These are phyloP conservation scores for Papiliotrema terrestris DNA, from an alignment of 1,284 basidiomycete species.

Conservation along the genomic window DNA sequence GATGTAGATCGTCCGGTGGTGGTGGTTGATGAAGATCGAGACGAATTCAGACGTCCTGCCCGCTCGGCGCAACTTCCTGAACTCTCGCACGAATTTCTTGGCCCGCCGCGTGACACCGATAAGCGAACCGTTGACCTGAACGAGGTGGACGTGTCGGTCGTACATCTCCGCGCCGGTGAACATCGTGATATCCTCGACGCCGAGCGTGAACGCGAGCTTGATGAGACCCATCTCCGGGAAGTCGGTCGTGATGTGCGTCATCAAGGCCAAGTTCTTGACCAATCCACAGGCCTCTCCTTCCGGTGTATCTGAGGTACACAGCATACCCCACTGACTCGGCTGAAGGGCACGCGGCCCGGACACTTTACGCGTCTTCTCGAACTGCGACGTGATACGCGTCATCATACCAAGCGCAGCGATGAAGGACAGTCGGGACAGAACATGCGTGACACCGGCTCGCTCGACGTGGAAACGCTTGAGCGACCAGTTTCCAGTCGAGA, in stretches of 20 bases:
- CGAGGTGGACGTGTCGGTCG: conserved; percentile 82
- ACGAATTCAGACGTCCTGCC: conserved; percentile 95
- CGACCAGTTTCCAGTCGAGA: conserved; percentile 99
- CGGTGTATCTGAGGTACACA: conserved; percentile 97
- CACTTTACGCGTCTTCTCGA: conserved; percentile 99
- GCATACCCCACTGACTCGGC: conserved; percentile 98
- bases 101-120: conserved; percentile 89
- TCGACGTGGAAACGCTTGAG: conserved; percentile 99
- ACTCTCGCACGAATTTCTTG: conserved; percentile 78
- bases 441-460: conserved; percentile 96
- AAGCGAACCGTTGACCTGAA: conserved; percentile 95
- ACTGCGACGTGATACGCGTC: conserved; percentile 98
- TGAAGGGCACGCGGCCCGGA: conserved; percentile 96
- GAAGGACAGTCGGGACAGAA: conserved; percentile 89
- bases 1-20: conserved; percentile 93
- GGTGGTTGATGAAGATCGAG: conserved; percentile 93
- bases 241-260: conserved; percentile 99
- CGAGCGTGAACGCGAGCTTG: conserved; percentile 85
- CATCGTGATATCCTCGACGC: conserved; percentile 92
- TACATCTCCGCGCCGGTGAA: conserved; percentile 96
- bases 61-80: conserved; percentile 87
- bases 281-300: conserved; percentile 99
- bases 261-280: conserved; percentile 97
- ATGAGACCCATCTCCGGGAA: conserved; percentile 95
- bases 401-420: conserved; percentile 99